A percentile compares a stretch with the other conserved stretches of the same genome.
Evolutionary conservation across 2,329 filamentous ascomycete species (phyloP).

Genomic region (Fusarium sp.): DNA sequence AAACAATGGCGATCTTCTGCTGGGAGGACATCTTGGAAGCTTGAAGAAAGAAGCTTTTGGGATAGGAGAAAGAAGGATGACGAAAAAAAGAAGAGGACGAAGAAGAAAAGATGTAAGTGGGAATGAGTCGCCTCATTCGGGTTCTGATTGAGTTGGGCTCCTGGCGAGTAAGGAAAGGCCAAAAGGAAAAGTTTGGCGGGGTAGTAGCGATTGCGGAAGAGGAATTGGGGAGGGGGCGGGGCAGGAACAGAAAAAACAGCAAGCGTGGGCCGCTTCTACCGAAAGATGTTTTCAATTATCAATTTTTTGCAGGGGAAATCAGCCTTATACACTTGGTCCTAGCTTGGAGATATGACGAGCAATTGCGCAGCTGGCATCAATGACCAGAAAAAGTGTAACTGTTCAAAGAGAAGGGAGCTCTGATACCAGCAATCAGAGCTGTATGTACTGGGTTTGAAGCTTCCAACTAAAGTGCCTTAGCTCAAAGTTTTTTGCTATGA

Average conservation of each 20-base stretch:
- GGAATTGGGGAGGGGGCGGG: constrained; percentile 40
- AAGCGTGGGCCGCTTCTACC: constrained; percentile 17
- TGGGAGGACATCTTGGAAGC: constrained; percentile 54
- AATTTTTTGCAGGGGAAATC: constrained; percentile 36
- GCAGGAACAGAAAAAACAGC: constrained; percentile 28
- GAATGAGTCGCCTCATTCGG: constrained; percentile 33
- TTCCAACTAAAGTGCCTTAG: not conserved
- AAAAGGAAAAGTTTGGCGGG: constrained; percentile 49
- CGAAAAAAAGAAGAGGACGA: constrained; percentile 12
- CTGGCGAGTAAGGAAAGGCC: constrained; percentile 34
- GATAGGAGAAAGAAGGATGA: not conserved
- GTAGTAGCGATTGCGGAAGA: constrained; percentile 41
- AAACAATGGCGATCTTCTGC: constrained; percentile 86
- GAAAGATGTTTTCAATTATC: constrained; percentile 19
- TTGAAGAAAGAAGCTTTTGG: constrained; percentile 26
- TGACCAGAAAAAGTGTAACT: not conserved
- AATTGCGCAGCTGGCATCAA: constrained; percentile 11
- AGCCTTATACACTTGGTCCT: constrained; percentile 32
- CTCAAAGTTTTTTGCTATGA: constrained; percentile 13
- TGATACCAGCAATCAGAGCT: constrained; percentile 7
- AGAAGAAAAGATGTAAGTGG: constrained; percentile 29
- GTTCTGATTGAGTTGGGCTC: constrained; percentile 30
- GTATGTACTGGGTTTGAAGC: constrained; percentile 18
- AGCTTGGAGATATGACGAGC: constrained; percentile 32
- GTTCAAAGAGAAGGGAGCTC: constrained; percentile 3